A percentile compares a stretch with the other conserved stretches of the same genome.
These are phyloP conservation scores for Venturia oleaginea DNA, from an alignment of 2,329 filamentous ascomycete species.

Conservation along the genomic window DNA sequence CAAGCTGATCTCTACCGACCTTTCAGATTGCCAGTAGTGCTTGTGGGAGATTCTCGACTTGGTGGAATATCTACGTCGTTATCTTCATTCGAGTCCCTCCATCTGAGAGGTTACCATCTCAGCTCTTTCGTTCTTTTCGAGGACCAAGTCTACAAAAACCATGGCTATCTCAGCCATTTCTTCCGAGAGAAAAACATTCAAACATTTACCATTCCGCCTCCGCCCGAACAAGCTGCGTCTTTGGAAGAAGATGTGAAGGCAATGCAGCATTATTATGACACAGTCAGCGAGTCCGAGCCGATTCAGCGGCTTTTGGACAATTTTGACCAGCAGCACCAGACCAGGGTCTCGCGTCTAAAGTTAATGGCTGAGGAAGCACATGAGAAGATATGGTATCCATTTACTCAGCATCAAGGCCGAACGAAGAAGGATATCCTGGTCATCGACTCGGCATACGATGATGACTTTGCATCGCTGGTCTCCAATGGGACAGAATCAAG, in stretches of 20 bases:
- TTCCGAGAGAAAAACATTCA: conserved; percentile 53
- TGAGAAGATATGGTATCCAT: conserved; percentile 72
- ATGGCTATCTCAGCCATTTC: conserved; percentile 57
- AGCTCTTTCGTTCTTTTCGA: conserved; percentile 61
- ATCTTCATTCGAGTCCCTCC: conserved; percentile 68
- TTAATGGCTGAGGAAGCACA: conserved; percentile 54
- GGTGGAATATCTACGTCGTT: conserved; percentile 77
- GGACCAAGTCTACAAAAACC: conserved; percentile 57
- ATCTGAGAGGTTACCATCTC: conserved; percentile 70
- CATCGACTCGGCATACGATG: conserved; percentile 73
- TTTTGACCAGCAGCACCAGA: conserved; percentile 41
- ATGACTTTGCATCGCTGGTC: conserved; percentile 60
- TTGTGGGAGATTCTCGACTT: conserved; percentile 65
- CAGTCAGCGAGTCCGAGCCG: conserved; percentile 25
- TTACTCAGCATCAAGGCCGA: conserved; percentile 67
- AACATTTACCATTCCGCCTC: conserved; percentile 52
- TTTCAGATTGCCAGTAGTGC: conserved; percentile 61
- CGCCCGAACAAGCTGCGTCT: conserved; percentile 27
- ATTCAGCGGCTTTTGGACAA: conserved; percentile 35
- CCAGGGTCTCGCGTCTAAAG: conserved; percentile 50
- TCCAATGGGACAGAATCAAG: conserved; percentile 2
- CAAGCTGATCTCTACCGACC: conserved; percentile 73
- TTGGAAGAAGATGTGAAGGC: conserved; percentile 41
- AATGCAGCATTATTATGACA: conserved; percentile 57
- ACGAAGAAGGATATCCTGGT: conserved; percentile 54